Evolutionary conservation across 176 grass and related monocot genomes (phyloP), one percentile per base, ranked within the genome.

Genomic region (Carex pumila): DNA sequence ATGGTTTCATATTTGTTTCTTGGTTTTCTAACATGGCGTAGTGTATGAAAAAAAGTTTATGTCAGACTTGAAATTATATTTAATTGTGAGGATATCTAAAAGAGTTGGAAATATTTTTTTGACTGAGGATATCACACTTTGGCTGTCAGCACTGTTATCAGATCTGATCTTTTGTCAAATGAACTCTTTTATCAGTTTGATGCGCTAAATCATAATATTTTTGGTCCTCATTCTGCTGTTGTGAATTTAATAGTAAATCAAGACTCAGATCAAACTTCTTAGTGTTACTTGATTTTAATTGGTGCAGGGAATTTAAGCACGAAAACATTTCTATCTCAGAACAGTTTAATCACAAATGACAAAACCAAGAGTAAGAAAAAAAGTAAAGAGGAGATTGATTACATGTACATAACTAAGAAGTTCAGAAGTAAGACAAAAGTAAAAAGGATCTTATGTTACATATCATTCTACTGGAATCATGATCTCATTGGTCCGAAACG

Each of bases 401-500:
- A 12, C 45, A 80, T 14, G n/a, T 21, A 12, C 45, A 80, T 14
- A 12, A 21, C 36, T 53, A 22, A 22, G 41, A 77, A 17, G 1
- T 39, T 6, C 15, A 10, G 10, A 62, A n/a, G 12, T 17, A 39
- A 59, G 22, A 25, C 14, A 68, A 2, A 65, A 6, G 37, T 13
- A 12, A 30, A 30, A 30, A 13, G 1, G 22, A 71, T 55, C 37
- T 61, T 62, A 2, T 34, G 15, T 34, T 19, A 4, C 47, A 30
- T 6, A 71, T 91, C 56, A 97, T 61, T 95, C 86, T 3, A 98
- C 66, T 37, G 95, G 95, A 81, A 95, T 76, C 95, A 98, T 98
- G 83, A 98, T 84, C 77, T 95, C 92, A 71, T 98, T 98, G 79
- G 92, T 95, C 74, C 95, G 88, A 14, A 98, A 91, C n/a, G 89